phyloP scores from a whole-genome alignment of 805 yeast species.

The Kregervanrija fluxuum region DNA sequence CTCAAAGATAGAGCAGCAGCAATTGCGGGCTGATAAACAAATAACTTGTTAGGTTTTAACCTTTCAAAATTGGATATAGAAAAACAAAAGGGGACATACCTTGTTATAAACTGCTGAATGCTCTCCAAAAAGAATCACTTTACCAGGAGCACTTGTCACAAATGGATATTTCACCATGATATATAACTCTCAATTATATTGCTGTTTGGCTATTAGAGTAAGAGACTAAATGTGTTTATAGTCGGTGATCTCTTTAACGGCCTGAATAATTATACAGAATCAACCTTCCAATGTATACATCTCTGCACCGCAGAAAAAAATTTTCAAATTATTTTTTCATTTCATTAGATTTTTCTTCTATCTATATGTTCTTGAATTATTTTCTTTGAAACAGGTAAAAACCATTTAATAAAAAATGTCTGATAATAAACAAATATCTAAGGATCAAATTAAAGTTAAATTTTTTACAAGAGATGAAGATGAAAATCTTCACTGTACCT shows the following conservation, averaged over 20 bases:
- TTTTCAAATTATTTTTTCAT: no score
- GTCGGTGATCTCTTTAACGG: no score
- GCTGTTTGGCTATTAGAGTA: no score
- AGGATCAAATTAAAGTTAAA: slow-evolving; percentile 62
- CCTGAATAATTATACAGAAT: no score
- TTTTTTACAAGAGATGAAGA: slow-evolving; percentile 84
- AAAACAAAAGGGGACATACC: slow-evolving; percentile 24
- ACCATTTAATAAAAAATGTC: slow-evolving; percentile 7
- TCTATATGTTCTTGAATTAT: neutral
- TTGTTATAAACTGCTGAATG: slow-evolving; percentile 91
- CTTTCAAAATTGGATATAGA: neutral
- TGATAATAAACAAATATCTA: slow-evolving; percentile 4
- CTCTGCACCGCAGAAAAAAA: neutral
- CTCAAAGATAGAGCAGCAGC: slow-evolving; percentile 90
- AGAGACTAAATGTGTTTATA: neutral
- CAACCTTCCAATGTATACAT: no score
- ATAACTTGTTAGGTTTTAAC: neutral
- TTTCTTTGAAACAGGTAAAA: neutral
- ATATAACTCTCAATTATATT: no score
- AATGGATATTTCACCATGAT: slow-evolving; percentile 39
- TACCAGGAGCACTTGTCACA: slow-evolving; percentile 90
- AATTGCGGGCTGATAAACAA: slow-evolving; percentile 63
- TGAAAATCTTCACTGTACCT: slow-evolving; percentile 60
- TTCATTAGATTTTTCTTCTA: neutral
- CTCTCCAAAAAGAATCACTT: slow-evolving; percentile 92